Evolutionary conservation across 768 basidiomycete species (phyloP).

Genomic region (Lactarius hatsudake): DNA sequence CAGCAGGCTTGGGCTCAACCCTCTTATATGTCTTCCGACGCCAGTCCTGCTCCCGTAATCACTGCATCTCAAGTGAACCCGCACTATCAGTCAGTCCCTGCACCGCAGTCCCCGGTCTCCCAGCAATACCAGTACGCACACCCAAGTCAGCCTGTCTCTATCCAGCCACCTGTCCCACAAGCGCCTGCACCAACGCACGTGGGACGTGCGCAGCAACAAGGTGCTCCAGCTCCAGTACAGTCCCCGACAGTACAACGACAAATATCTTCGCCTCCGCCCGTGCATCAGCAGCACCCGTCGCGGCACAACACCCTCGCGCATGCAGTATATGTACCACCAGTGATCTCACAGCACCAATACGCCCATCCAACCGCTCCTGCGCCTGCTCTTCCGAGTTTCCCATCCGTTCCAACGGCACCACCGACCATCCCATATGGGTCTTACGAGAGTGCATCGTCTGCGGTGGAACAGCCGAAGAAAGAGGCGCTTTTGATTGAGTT

Average conservation of each 20-base stretch:
- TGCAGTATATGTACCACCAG: slow-evolving; percentile 9
- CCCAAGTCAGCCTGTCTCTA: slow-evolving; percentile 33
- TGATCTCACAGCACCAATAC: slow-evolving; percentile 23
- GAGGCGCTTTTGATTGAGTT: slow-evolving; percentile 28
- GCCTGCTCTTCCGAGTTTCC: slow-evolving; percentile 24
- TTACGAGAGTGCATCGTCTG: slow-evolving; percentile 17
- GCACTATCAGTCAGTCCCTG: slow-evolving; percentile 32
- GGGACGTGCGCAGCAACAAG: slow-evolving; percentile 3
- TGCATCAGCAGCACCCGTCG: slow-evolving; percentile 21
- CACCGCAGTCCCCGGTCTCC: slow-evolving; percentile 3
- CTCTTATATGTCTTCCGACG: slow-evolving; percentile 6
- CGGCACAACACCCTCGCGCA: slow-evolving; percentile 27
- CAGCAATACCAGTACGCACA: slow-evolving; percentile 31
- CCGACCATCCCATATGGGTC: slow-evolving; percentile 19
- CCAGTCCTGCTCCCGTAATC: slow-evolving; percentile 5
- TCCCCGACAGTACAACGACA: slow-evolving; percentile 28
- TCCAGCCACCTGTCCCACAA: slow-evolving; percentile 26
- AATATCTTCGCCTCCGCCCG: slow-evolving; percentile 16
- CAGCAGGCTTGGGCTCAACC: slow-evolving; percentile 22
- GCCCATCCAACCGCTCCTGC: slow-evolving; percentile 13
- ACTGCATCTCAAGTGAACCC: slow-evolving; percentile 12
- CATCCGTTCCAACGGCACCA: slow-evolving; percentile 26
- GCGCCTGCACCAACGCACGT: slow-evolving; percentile 24
- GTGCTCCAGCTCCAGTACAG: slow-evolving; percentile 4
- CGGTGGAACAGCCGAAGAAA: slow-evolving; percentile 27